These are phyloP conservation scores for Podaxis sp. DNA, from an alignment of 768 basidiomycete genomes.

Conservation along the genomic window DNA sequence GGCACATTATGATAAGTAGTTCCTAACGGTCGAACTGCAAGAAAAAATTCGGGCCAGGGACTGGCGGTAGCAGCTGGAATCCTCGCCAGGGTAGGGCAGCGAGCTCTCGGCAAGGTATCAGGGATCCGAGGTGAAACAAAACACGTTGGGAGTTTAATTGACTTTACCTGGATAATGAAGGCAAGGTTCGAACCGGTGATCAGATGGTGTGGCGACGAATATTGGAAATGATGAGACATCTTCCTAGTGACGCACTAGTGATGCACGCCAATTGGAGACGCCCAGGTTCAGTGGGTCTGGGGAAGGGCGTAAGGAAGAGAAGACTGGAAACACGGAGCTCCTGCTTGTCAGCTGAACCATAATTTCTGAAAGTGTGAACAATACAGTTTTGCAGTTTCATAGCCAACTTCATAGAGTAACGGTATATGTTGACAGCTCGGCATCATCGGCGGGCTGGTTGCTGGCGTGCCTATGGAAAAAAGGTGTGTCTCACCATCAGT, in stretches of 20 bases:
- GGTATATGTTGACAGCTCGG: neutral
- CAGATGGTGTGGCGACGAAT: slow-evolving; percentile 2
- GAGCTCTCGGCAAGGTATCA: neutral
- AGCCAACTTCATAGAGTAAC: neutral
- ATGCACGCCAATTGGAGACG: neutral
- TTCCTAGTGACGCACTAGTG: neutral
- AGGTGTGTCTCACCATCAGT: neutral
- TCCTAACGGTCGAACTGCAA: neutral
- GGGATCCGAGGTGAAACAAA: neutral
- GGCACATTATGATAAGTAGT: neutral
- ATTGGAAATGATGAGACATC: neutral
- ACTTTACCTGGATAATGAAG: neutral
- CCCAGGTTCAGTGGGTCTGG: neutral
- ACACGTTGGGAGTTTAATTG: neutral
- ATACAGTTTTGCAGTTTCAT: neutral
- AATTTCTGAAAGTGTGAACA: neutral
- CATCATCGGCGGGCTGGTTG: neutral
- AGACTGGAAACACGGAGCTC: neutral
- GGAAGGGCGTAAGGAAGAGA: neutral
- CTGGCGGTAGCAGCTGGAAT: neutral
- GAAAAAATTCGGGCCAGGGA: neutral
- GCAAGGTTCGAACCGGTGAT: neutral
- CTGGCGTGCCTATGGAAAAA: neutral
- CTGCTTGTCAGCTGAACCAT: neutral
- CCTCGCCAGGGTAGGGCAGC: neutral